These are phyloP conservation scores for Nicotiana paniculata DNA, from an alignment of 257 asterid genomes.

Conservation along the genomic window DNA sequence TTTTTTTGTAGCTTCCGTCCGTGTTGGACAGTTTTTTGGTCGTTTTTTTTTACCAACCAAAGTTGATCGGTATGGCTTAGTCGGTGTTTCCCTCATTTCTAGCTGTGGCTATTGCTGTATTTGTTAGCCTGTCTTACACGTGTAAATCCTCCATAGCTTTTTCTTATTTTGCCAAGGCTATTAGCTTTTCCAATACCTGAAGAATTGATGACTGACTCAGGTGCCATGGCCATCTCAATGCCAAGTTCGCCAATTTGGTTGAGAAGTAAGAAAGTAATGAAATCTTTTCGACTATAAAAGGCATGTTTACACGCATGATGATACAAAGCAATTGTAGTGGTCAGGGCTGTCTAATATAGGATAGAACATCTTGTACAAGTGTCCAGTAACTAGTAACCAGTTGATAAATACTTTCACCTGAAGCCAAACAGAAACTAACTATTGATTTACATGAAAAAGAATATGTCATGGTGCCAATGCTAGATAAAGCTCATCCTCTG, in stretches of 20 bases:
- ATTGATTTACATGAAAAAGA: neutral
- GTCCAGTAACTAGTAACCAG: neutral
- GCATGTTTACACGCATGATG: neutral
- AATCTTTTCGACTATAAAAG: slow-evolving; percentile 13
- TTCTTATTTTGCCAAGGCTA: neutral
- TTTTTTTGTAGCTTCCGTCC: no score
- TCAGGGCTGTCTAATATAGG: slow-evolving; percentile 25
- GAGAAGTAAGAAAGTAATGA: neutral
- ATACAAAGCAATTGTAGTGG: slow-evolving; percentile 7
- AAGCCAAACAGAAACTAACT: no score
- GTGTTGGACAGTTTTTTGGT: no score
- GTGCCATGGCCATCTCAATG: neutral
- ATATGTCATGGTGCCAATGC: slow-evolving; percentile 4
- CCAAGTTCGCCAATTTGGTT: neutral
- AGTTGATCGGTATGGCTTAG: no score
- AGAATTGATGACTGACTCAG: neutral
- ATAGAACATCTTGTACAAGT: slow-evolving; percentile 20
- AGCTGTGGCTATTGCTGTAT: no score
- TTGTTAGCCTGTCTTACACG: neutral
- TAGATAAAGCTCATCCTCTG: neutral
- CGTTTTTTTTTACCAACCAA: no score
- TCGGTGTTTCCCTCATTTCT: no score
- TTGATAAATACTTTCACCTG: no score
- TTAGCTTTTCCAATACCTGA: neutral
- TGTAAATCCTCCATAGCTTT: no score